Percentiles rank a stretch among this genome's conserved stretches.
These are phyloP conservation scores for Calonectria ilicicola DNA, from an alignment of 2,329 filamentous ascomycete genomes.

Conservation along the genomic window DNA sequence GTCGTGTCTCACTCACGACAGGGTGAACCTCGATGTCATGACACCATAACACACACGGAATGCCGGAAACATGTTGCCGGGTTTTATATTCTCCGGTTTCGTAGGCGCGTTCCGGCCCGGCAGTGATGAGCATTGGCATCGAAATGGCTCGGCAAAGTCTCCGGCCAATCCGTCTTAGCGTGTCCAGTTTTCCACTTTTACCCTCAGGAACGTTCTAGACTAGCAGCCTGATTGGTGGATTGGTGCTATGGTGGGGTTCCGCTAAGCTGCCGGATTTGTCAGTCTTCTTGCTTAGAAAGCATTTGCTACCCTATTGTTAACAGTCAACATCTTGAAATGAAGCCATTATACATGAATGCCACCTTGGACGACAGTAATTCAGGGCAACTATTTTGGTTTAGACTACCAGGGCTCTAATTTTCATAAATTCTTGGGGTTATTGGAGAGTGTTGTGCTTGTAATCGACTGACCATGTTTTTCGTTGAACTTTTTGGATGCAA, in stretches of 20 bases:
- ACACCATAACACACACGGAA: neutral
- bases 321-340: too few relatives aligned
- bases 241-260: neutral
- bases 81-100: neutral
- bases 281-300: too few relatives aligned
- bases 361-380: too few relatives aligned
- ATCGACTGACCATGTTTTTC: too few relatives aligned
- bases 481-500: too few relatives aligned
- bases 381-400: too few relatives aligned
- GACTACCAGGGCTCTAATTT: too few relatives aligned
- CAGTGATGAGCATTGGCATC: too few relatives aligned
- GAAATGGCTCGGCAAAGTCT: neutral
- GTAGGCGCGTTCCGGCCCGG: neutral
- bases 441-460: too few relatives aligned
- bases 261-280: too few relatives aligned
- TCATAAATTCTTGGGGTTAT: too few relatives aligned
- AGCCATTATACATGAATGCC: too few relatives aligned
- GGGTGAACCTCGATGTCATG: neutral
- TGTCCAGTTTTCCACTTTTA: constrained; percentile 2
- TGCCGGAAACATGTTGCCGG: neutral
- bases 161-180: neutral
- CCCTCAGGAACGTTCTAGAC: neutral
- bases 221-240: neutral
- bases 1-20: neutral
- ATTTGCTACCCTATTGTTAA: neutral